Base-by-base conservation (phyloP, 306 rosid genomes). In the Vachellia collinsii region DNA sequence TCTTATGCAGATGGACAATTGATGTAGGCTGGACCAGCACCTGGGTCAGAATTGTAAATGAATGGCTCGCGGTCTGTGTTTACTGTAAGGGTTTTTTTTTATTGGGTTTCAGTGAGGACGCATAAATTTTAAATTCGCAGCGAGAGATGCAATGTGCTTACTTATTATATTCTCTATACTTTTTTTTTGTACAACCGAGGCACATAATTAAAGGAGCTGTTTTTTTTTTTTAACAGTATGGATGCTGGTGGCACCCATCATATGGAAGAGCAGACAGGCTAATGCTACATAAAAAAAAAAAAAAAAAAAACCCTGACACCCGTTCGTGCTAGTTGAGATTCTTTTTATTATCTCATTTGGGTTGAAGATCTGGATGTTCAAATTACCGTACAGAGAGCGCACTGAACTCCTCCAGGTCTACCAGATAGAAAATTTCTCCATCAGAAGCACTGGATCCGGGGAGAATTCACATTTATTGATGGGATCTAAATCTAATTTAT, bases 11-110 rank as follows among this genome's bases (percentile, higher is more conserved):
- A 84, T 95, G 97, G 98, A 95, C 99, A 41, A 90, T 95, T 82
- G 99, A 95, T 72, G 99, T 95, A 47, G 99, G 99, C 12, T 95
- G 99, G 99, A 92, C 99, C 74, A 95, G 99, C 89, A 93, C 98
- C 46, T 95, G 99, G 99, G 99, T 95, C 87, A 90, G 94, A 87
- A 92, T 93, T 58, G 93, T 95, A 11, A 95, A 95, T 72, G 99
- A 95, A 84, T 95, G 98, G 99, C 86, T 95, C 38, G 99, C 98
- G 8, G 99, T 95, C 83, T 95, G 94, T 82, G 94, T 95, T 22
- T 93, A 92, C 83, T 71, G 99, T 95, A 89, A 91, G 97, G 83
- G 72, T 17, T 29, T 43, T 12, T 48, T 7, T 42, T 42, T 7
- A 41, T 42, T 42, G 17, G 37, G 7, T 34, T 44, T 48, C 46